A percentile compares a stretch with the other conserved stretches of the same genome.
These are phyloP conservation scores for Yamadazyma paraphyllophila DNA, from an alignment of 805 yeast species.

Conservation along the genomic window DNA sequence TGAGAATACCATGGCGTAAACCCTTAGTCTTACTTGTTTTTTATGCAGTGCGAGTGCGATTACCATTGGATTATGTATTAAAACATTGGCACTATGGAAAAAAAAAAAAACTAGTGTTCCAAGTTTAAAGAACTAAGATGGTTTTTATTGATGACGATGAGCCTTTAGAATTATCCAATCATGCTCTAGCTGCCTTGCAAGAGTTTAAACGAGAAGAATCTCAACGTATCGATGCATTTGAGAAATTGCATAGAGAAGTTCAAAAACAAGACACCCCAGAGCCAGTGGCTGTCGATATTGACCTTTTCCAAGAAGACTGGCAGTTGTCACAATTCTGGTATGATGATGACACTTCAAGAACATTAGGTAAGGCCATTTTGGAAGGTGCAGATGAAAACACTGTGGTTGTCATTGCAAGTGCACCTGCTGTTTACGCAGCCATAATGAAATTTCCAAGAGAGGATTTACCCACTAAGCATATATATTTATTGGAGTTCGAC, in stretches of 20 bases:
- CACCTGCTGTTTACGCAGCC: conserved; percentile 91
- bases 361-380: conserved; percentile 65
- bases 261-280: conserved; percentile 30
- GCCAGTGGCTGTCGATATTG: conserved; percentile 40
- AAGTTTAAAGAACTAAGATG: conserved; percentile 11
- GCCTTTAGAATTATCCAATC: conserved; percentile 44
- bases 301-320: conserved; percentile 87
- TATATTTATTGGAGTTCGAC: conserved; percentile 78
- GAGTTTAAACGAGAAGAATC: conserved; percentile 68
- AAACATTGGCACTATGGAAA: background rate
- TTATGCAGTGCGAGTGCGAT: conserved; percentile 1
- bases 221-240: conserved; percentile 54
- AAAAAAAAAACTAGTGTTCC: background rate
- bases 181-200: conserved; percentile 54
- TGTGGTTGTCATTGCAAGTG: conserved; percentile 74
- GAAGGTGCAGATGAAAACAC: conserved; percentile 76
- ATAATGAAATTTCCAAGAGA: conserved; percentile 48
- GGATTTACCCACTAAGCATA: conserved; percentile 61
- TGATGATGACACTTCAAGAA: conserved; percentile 66
- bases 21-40: background rate
- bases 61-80: background rate
- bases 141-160: conserved; percentile 42
- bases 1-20: conserved; percentile 14
- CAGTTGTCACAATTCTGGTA: conserved; percentile 93
- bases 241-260: conserved; percentile 42